Conservation (phyloP, 495 filamentous ascomycete species). For the Endocarpon pusillum region DNA sequence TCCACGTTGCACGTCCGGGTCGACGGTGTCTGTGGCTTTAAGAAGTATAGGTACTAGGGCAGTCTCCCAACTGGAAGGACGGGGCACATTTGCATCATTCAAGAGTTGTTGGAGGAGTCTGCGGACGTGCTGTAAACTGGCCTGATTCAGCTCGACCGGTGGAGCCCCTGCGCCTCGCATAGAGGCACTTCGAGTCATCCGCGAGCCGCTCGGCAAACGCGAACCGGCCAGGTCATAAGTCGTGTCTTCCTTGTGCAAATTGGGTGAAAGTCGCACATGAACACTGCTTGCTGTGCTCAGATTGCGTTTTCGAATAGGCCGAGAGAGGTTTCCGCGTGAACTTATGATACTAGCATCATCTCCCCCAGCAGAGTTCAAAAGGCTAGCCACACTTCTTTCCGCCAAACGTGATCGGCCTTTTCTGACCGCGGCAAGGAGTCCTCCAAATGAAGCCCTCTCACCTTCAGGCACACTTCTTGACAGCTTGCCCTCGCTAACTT, state of each 20-base stretch:
- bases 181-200: slow-evolving; percentile 65
- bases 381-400: slow-evolving; percentile 48
- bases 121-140: slow-evolving; percentile 74
- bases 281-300: slow-evolving; percentile 57
- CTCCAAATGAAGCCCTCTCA: slow-evolving; percentile 34
- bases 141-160: slow-evolving; percentile 64
- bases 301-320: slow-evolving; percentile 49
- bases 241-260: slow-evolving; percentile 22
- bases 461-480: slow-evolving; percentile 33
- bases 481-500: slow-evolving; percentile 36
- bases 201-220: slow-evolving; percentile 10
- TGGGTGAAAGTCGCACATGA: slow-evolving; percentile 51
- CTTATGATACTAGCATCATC: slow-evolving; percentile 43
- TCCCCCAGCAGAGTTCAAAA: slow-evolving; percentile 45
- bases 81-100: slow-evolving; percentile 54
- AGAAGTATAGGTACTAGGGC: slow-evolving; percentile 82
- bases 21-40: slow-evolving; percentile 84
- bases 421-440: slow-evolving; percentile 45
- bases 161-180: slow-evolving; percentile 62
- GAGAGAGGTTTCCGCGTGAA: slow-evolving; percentile 34
- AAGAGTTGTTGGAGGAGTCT: slow-evolving; percentile 72
- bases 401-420: slow-evolving; percentile 55
- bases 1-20: slow-evolving; percentile 71
- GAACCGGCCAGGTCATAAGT: neutral
- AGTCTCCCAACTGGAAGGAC: slow-evolving; percentile 67